phyloP scores from a whole-genome alignment of 495 filamentous ascomycete species.

The Hyaloscypha finlandica region DNA sequence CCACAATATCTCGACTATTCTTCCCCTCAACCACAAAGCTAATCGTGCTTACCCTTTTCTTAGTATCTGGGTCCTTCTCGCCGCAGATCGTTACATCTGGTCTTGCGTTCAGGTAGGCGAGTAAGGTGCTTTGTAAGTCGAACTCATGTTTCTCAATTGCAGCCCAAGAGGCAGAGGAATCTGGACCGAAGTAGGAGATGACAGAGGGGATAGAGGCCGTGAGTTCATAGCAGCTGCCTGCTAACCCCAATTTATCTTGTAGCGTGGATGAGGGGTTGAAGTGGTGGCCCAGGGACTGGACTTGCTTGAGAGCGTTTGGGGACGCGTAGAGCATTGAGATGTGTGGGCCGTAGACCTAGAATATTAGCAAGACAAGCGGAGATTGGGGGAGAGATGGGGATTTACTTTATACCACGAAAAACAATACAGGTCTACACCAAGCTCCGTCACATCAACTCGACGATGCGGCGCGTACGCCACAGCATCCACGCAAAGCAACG shows the following conservation, averaged over 20 bases:
- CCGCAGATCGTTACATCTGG: slow-evolving; percentile 59
- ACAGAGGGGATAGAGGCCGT: slow-evolving; percentile 59
- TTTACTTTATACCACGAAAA: slow-evolving; percentile 72
- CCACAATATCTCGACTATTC: slow-evolving; percentile 58
- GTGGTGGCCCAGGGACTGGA: slow-evolving; percentile 62
- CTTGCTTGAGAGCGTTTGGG: slow-evolving; percentile 44
- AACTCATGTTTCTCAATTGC: slow-evolving; percentile 59
- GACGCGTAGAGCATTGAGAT: slow-evolving; percentile 67
- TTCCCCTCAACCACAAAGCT: slow-evolving; percentile 64
- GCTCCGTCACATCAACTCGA: slow-evolving; percentile 60
- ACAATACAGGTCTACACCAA: slow-evolving; percentile 74
- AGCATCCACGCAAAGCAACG: slow-evolving; percentile 55
- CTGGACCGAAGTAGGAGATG: slow-evolving; percentile 52
- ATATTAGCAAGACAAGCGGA: not conserved
- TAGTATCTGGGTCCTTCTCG: slow-evolving; percentile 44
- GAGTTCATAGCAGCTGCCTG: slow-evolving; percentile 67
- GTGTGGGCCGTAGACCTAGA: slow-evolving; percentile 69
- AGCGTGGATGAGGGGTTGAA: slow-evolving; percentile 63
- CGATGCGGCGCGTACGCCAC: slow-evolving; percentile 74
- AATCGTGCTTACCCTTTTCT: slow-evolving; percentile 60
- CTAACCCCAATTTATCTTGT: slow-evolving; percentile 64
- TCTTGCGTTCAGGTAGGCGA: slow-evolving; percentile 53
- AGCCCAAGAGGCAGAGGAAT: slow-evolving; percentile 44
- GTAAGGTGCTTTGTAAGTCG: slow-evolving; percentile 56
- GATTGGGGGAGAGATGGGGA: not conserved